phyloP scores from a whole-genome alignment of 2,329 filamentous ascomycete species.

The Colletotrichum camelliae region DNA sequence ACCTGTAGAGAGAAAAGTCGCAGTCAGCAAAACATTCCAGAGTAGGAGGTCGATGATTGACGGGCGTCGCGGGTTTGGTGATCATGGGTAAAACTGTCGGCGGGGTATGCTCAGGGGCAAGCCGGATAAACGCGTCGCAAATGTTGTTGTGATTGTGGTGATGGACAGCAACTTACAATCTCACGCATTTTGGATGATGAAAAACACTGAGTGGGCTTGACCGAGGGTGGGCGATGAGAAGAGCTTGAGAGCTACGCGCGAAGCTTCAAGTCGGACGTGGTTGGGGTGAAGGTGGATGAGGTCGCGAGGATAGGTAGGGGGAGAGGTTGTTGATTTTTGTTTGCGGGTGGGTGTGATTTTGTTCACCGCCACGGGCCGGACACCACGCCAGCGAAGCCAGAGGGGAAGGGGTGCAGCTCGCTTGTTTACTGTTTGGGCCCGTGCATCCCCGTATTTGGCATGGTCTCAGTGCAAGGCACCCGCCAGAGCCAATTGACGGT shows the following conservation, averaged over 20 bases:
- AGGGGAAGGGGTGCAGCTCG: slow-evolving; percentile 30
- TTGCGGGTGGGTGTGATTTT: slow-evolving; percentile 27
- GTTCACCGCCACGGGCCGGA: slow-evolving; percentile 38
- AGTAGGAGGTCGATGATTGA: neutral
- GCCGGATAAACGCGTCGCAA: slow-evolving; percentile 43
- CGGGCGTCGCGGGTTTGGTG: neutral
- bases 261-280: slow-evolving; percentile 24
- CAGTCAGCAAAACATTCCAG: slow-evolving; percentile 55
- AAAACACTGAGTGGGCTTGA: slow-evolving; percentile 26
- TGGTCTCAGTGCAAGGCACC: slow-evolving; percentile 23
- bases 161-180: slow-evolving; percentile 60
- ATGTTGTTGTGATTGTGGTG: slow-evolving; percentile 10
- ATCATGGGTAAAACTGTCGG: slow-evolving; percentile 10
- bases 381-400: slow-evolving; percentile 13
- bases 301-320: slow-evolving; percentile 27
- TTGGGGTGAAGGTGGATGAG: slow-evolving; percentile 27
- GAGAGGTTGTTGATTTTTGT: slow-evolving; percentile 42
- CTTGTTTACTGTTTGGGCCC: slow-evolving; percentile 37
- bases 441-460: slow-evolving; percentile 35
- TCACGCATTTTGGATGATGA: slow-evolving; percentile 65
- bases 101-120: slow-evolving; percentile 38
- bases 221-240: slow-evolving; percentile 28
- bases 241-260: slow-evolving; percentile 34
- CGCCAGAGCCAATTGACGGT: slow-evolving; percentile 5
- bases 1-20: slow-evolving; percentile 69